Evolutionary conservation across 2,329 filamentous ascomycete genomes (phyloP).

Genomic region (Xylariaceae sp.): DNA sequence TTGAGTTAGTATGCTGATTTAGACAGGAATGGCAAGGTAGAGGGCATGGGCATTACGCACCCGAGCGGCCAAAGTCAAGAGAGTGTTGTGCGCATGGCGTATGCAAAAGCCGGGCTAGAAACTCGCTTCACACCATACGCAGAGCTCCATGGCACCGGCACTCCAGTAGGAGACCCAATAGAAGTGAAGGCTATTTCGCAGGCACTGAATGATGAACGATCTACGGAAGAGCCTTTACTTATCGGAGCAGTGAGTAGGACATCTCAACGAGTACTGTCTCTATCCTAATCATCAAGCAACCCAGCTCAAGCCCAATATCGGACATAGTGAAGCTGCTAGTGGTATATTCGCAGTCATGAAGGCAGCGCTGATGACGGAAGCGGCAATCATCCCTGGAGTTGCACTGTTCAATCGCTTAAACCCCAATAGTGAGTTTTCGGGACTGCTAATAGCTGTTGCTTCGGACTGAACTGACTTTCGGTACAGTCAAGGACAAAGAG

Average conservation of each 20-base stretch:
- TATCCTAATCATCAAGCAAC: neutral
- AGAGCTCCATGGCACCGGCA: conserved; percentile 26
- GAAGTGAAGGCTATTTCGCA: conserved; percentile 19
- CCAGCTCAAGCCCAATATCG: conserved; percentile 23
- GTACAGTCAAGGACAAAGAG: conserved; percentile 15
- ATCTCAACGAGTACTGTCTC: too few species aligned
- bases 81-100: conserved; percentile 19
- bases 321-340: conserved; percentile 23
- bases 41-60: conserved; percentile 26
- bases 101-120: conserved; percentile 19
- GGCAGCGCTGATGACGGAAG: conserved; percentile 17
- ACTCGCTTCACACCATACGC: conserved; percentile 19
- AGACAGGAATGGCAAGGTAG: conserved; percentile 21
- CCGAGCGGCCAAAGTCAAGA: conserved; percentile 23
- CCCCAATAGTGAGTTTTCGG: conserved; percentile 15
- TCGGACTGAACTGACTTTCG: neutral
- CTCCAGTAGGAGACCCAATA: conserved; percentile 24
- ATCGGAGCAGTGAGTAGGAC: conserved; percentile 16
- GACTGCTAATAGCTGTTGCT: neutral
- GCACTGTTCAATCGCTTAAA: conserved; percentile 16
- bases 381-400: conserved; percentile 13
- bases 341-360: conserved; percentile 22
- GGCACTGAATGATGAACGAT: conserved; percentile 18
- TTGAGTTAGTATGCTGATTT: conserved; percentile 6
- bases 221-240: conserved; percentile 13